Percentiles rank a stretch among this genome's conserved stretches.
phyloP scores from a whole-genome alignment of 1,139 yeast genomes.

The Suhomyces bribrorum region DNA sequence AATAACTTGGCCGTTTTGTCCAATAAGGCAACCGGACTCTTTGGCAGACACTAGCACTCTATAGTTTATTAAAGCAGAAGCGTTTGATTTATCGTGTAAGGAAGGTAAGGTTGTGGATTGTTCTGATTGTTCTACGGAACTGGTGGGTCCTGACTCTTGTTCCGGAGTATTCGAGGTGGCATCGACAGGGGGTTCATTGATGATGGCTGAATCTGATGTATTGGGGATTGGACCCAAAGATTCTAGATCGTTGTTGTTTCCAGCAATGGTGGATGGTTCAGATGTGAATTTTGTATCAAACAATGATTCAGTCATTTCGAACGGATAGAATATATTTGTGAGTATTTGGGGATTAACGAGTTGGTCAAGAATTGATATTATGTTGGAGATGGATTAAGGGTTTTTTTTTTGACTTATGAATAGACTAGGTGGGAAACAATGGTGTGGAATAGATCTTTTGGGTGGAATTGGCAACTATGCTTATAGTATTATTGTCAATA shows the following conservation, averaged over 20 bases:
- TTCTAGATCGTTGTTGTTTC: constrained; percentile 6
- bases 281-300: constrained; percentile 41
- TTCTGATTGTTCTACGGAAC: constrained; percentile 9
- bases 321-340: no score
- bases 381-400: constrained; percentile 3
- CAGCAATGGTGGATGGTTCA: constrained; percentile 17
- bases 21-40: constrained; percentile 91
- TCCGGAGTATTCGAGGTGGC: constrained; percentile 10
- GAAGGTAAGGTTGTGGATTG: constrained; percentile 31
- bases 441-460: not conserved
- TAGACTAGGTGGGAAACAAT: not conserved
- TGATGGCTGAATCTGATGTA: constrained; percentile 1
- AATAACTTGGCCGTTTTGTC: constrained; percentile 81
- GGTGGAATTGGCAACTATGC: not conserved
- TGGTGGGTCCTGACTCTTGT: constrained; percentile 14
- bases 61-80: constrained; percentile 50
- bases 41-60: constrained; percentile 79
- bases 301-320: constrained; percentile 43
- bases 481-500: not conserved
- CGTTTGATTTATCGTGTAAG: constrained; percentile 29
- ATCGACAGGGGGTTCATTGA: not conserved
- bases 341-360: not conserved
- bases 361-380: constrained; percentile 1
- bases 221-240: not conserved
- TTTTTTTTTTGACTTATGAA: not conserved